phyloP scores from a whole-genome alignment of 176 grass and related monocot genomes.

The Lolium perenne region DNA sequence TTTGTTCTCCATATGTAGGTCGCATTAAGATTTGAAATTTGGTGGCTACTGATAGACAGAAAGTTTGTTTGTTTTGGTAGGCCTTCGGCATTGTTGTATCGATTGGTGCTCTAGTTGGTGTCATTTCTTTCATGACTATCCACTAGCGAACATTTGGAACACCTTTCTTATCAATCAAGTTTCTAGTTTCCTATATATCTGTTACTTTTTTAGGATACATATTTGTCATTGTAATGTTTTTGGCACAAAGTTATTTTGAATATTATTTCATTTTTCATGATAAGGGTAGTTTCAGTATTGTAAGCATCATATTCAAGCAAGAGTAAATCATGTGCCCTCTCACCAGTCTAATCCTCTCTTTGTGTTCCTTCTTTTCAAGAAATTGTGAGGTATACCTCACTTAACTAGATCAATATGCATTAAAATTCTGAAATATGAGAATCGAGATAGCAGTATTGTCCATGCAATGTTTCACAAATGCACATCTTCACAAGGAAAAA shows the following conservation, averaged over 20 bases:
- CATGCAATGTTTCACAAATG: background rate
- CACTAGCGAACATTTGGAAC: background rate
- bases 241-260: background rate
- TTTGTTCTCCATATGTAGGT: background rate
- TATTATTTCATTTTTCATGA: background rate
- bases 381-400: background rate
- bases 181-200: slow-evolving; percentile 2
- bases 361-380: background rate
- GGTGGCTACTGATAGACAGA: background rate
- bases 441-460: background rate
- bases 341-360: background rate
- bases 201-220: background rate
- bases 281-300: background rate
- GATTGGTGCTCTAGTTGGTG: background rate
- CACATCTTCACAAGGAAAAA: background rate
- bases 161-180: background rate
- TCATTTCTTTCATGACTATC: background rate
- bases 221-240: background rate
- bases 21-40: slow-evolving; percentile 4
- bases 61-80: background rate
- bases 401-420: slow-evolving; percentile 1
- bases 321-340: background rate
- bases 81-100: background rate
- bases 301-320: background rate
- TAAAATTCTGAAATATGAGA: background rate